Evolutionary conservation across 2,329 filamentous ascomycete genomes (phyloP).

Genomic region (Arthrinium puccinioides): DNA sequence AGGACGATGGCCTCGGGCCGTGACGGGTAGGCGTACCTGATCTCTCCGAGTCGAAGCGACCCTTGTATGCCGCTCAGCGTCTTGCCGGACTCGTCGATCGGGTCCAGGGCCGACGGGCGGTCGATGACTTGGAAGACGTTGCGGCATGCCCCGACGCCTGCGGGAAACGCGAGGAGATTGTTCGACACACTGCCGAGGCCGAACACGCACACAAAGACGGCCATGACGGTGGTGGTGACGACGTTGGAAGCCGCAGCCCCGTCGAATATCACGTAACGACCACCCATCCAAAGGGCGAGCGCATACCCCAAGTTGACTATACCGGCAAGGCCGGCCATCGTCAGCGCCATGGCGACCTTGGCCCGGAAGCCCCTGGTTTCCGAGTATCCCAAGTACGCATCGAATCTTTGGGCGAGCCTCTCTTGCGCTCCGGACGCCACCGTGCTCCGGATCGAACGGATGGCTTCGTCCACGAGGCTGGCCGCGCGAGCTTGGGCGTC

Average conservation of each 20-base stretch:
- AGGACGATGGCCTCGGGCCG: conserved; percentile 34
- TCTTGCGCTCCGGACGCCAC: conserved; percentile 90
- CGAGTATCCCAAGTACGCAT: conserved; percentile 63
- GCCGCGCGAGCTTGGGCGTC: conserved; percentile 77
- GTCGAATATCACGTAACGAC: not conserved
- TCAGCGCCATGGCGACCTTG: conserved; percentile 64
- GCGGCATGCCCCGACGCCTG: conserved; percentile 26
- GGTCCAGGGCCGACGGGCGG: conserved; percentile 26
- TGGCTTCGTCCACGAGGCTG: conserved; percentile 84
- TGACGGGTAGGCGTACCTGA: conserved; percentile 37
- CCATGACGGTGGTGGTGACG: conserved; percentile 51
- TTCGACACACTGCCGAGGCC: not conserved
- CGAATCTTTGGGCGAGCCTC: conserved; percentile 81
- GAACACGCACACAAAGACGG: not conserved
- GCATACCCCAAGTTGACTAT: not conserved
- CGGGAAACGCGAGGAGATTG: conserved; percentile 28
- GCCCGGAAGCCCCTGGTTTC: conserved; percentile 69
- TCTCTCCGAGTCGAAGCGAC: conserved; percentile 28
- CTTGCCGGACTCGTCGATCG: conserved; percentile 21
- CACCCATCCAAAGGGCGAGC: not conserved
- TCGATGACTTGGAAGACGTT: conserved; percentile 31
- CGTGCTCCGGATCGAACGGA: conserved; percentile 87
- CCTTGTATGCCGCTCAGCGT: conserved; percentile 20
- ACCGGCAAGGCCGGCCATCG: conserved; percentile 75
- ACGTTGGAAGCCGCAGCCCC: conserved; percentile 36